Base-by-base conservation (phyloP, 2,329 filamentous ascomycete genomes). In the Macrophomina pseudophaseolina region DNA sequence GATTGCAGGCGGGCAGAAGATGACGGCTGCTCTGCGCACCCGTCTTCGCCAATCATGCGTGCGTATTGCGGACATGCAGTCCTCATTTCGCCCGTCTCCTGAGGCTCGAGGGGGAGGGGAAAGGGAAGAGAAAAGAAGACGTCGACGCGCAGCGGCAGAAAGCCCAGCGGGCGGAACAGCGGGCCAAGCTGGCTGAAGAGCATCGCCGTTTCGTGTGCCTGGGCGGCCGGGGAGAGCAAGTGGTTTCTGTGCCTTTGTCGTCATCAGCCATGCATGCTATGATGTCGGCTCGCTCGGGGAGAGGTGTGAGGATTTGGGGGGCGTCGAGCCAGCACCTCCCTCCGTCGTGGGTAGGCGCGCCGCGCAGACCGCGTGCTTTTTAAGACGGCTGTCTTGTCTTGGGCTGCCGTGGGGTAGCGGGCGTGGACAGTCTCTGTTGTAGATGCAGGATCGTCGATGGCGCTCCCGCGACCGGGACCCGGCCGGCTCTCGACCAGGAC, bases 361-460 rank as follows among this genome's bases (percentile, higher is more conserved):
- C 49, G 28, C 49, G 30, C 49, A 2, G 7, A 0, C n/a, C 4
- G 33, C 32, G n/a, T 11, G 52, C n/a, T n/a, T 14, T 53, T 53
- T 53, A 33, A 11, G 8, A 44, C 8, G n/a, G 58, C 35, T 35
- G 44, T 62, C 56, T 46, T 35, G 44, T 62, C 56, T 46, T 48
- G 56, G 56, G 56, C 42, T 46, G 42, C 18, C 42, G 58, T 44
- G 58, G 42, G 58, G 58, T 44, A 49, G 33, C 23, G 23, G 23
- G 23, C 23, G 23, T 1, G 23, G 2, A 23, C 23, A 23, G 23
- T 23, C 23, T 23, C 23, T 23, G 23, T 23, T 23, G 23, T 32
- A 60, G n/a, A 48, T 60, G 56, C 56, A 60, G 44, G 58, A 62
- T 62, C 58, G 58, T 40, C 58, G 58, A 62, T 49, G 58, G 58